Base-by-base conservation (phyloP, 2,329 filamentous ascomycete species). In the Aspergillus hiratsukae region DNA sequence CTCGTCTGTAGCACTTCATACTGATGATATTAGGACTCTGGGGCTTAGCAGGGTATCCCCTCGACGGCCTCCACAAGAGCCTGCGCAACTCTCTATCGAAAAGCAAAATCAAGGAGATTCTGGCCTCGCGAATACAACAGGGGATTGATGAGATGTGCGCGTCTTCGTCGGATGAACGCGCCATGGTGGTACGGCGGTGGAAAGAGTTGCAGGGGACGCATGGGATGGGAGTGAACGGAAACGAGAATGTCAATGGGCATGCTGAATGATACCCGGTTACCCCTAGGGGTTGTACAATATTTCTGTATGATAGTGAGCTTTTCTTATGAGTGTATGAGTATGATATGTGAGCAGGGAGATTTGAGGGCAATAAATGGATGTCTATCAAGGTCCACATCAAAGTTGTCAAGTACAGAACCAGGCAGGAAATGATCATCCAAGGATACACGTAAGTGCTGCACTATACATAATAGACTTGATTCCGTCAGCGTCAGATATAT, bases 21-120 rank as follows among this genome's bases (percentile, higher is more conserved):
- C 29, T 55, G 40, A 57, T 48, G 1, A n/a, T 11, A 21, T 21
- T 51, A 66, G 69, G 67, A 1, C 28, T 70, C 52, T 69, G 66
- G 65, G 69, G 68, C 11, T 48, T 72, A 14, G 63, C 62, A 7
- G 66, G 69, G n/a, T 66, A 70, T 58, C 65, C 69, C 5, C 60
- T 72, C 23, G 64, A 69, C 40, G 69, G 69, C n/a, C 27, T 70
- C 2, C 66, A 69, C 48, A 69, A 66, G 53, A 62, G 64, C 17
- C 55, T 72, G 10, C 64, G 67, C n/a, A 66, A 66, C 25, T 68
- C 66, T 10, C 54, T 70, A 41, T 60, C 62, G 21, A 57, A 58
- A 53, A 64, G 61, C 54, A 69, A 65, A 56, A 66, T 58, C 4
- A 65, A 61, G 43, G 59, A 69, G 52, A 68, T 71, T 48, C 49